Percentiles rank a stretch among this genome's conserved stretches.
These are phyloP conservation scores for Torulaspora globosa DNA, from an alignment of 1,139 yeast species.

Conservation along the genomic window DNA sequence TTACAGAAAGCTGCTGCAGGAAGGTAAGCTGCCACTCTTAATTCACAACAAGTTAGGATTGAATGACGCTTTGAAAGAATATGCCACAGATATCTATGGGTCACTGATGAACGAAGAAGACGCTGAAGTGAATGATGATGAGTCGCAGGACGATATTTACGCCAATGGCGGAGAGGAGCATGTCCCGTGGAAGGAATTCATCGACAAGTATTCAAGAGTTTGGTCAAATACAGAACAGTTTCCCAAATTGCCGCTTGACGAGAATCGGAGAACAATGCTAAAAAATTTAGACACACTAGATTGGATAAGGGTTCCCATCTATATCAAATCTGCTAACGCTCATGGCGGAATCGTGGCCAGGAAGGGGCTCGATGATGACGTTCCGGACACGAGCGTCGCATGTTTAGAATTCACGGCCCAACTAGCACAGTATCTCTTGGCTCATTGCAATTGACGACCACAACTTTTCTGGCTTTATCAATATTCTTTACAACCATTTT, in stretches of 20 bases:
- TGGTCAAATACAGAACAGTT: constrained; percentile 21
- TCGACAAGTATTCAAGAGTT: constrained; percentile 25
- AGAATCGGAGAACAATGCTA: constrained; percentile 43
- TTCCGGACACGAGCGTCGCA: constrained; percentile 29
- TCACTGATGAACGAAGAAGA: constrained; percentile 21
- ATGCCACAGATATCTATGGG: constrained; percentile 26
- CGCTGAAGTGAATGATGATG: constrained; percentile 12
- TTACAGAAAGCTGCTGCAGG: constrained; percentile 25
- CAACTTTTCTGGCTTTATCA: constrained; percentile 1
- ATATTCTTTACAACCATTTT: constrained; percentile 56
- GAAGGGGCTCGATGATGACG: constrained; percentile 46
- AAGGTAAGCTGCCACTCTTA: constrained; percentile 24
- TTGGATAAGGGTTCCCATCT: constrained; percentile 68
- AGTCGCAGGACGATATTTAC: constrained; percentile 8
- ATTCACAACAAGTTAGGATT: constrained; percentile 23
- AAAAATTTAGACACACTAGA: constrained; percentile 49
- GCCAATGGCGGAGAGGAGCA: constrained; percentile 8
- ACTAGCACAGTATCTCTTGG: constrained; percentile 21
- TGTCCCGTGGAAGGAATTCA: constrained; percentile 27
- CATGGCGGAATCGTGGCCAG: constrained; percentile 73
- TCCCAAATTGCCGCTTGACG: constrained; percentile 41
- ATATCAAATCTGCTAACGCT: constrained; percentile 62
- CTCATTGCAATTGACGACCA: constrained; percentile 7
- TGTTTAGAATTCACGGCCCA: constrained; percentile 32
- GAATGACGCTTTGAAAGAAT: constrained; percentile 24